A percentile compares a stretch with the other conserved stretches of the same genome.
These are phyloP conservation scores for Tulasnella sp. DNA, from an alignment of 768 basidiomycete genomes.

Conservation along the genomic window DNA sequence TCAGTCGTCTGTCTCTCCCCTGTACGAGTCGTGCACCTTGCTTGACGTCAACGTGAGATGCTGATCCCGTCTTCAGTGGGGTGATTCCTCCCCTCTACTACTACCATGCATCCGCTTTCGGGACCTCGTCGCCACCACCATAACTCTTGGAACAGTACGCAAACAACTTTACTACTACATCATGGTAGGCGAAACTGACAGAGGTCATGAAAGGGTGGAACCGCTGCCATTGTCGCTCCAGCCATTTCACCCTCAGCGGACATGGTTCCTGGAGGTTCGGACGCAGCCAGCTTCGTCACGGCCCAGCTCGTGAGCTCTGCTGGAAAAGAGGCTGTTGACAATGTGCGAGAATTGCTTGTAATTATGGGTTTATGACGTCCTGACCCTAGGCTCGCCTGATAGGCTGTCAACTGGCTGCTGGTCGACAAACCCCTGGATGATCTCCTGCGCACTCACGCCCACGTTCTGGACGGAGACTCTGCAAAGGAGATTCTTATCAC, in stretches of 20 bases:
- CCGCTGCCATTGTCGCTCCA: constrained; percentile 53
- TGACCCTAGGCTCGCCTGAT: not conserved
- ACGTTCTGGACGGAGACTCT: constrained; percentile 58
- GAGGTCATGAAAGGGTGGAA: constrained; percentile 44
- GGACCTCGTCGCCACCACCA: constrained; percentile 64
- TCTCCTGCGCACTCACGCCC: constrained; percentile 58
- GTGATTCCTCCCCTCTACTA: constrained; percentile 63
- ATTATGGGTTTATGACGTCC: not conserved
- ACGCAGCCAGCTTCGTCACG: constrained; percentile 60
- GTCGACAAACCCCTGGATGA: constrained; percentile 51
- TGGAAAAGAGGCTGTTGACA: constrained; percentile 57
- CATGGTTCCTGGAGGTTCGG: constrained; percentile 47
- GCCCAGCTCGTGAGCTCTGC: constrained; percentile 59
- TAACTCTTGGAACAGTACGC: constrained; percentile 60
- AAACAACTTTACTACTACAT: too few species aligned
- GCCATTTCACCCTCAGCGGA: constrained; percentile 62
- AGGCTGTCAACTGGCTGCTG: constrained; percentile 53
- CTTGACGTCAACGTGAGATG: too few species aligned
- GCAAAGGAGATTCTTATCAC: constrained; percentile 65
- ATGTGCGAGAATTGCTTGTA: constrained; percentile 40
- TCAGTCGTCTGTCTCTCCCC: constrained; percentile 66
- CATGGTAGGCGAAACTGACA: too few species aligned
- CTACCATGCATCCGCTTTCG: constrained; percentile 68
- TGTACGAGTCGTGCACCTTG: constrained; percentile 41
- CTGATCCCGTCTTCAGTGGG: constrained; percentile 51